A percentile compares a stretch with the other conserved stretches of the same genome.
Conservation (phyloP, 2,329 filamentous ascomycete species). For the Hypoxylon sp. region DNA sequence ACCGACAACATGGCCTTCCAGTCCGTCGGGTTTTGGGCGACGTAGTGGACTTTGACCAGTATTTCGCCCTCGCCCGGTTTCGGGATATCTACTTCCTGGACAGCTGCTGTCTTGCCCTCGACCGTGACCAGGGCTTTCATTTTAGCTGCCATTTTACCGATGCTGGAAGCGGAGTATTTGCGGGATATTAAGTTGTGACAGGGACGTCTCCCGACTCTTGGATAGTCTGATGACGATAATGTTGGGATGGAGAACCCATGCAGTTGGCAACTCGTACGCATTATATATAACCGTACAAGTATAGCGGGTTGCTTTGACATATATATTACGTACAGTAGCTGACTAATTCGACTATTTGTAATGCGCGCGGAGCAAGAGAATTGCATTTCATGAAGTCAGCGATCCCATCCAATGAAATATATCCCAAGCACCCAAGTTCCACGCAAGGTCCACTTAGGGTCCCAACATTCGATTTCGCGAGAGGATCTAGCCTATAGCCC, state of each 20-base stretch:
- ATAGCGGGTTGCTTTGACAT: not conserved
- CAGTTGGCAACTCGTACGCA: not conserved
- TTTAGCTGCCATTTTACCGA: slow-evolving; percentile 28
- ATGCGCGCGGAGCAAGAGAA: not conserved
- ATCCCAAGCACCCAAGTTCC: not conserved
- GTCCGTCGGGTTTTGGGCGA: slow-evolving; percentile 57
- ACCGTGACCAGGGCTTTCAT: slow-evolving; percentile 60
- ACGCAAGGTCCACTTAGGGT: not conserved
- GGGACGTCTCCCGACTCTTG: not conserved
- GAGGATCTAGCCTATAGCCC: not conserved
- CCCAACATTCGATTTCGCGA: not conserved
- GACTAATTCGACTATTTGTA: slow-evolving; percentile 17
- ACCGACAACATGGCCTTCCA: slow-evolving; percentile 50
- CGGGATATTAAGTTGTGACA: not conserved
- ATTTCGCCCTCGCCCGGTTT: slow-evolving; percentile 54
- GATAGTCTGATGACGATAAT: not conserved
- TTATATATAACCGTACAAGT: not conserved
- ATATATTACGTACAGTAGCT: slow-evolving; percentile 5
- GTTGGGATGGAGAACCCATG: not conserved
- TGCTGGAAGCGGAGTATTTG: not conserved
- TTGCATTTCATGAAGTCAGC: not conserved
- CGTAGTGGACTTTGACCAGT: slow-evolving; percentile 54
- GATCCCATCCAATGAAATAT: slow-evolving; percentile 7
- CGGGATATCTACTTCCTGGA: slow-evolving; percentile 53
- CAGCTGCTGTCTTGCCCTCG: slow-evolving; percentile 50